Evolutionary conservation across 257 asterid species (phyloP), one percentile per base, ranked within the genome.

Genomic region (Nicotiana attenuata): DNA sequence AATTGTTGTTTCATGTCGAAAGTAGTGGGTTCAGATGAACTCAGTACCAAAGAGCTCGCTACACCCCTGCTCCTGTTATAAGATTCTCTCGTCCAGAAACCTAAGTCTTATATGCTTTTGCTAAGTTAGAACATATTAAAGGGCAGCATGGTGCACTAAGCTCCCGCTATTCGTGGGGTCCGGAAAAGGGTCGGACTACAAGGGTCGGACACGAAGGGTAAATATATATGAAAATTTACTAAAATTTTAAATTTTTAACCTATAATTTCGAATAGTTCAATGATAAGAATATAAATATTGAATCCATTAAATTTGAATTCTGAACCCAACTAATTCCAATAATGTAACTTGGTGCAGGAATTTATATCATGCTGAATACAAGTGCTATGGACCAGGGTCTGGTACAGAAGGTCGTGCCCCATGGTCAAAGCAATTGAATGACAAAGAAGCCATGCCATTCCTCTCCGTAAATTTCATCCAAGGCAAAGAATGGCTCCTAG

Each of bases 401-500:
- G 76, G 65, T 52, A 78, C 88, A 7, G 50, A 80, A n/a, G 84
- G 85, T 17, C 89, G 98, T 0, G 93, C 92, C 3, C 76, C 84
- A 31, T 94, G 97, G 97, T 87, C 97, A 14, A 94, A 90, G 81
- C 98, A 88, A 64, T 86, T 93, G 33, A 83, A 65, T 57, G 91
- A 92, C n/a, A 82, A 87, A 78, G 97, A 93, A 84, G 94, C 91
- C 16, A 81, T 84, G 0, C 83, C 88, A 2, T 93, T 89, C 24
- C 76, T 88, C 80, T 82, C 95, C 13, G 61, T 90, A 35, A 88
- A 92, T 79, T 94, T 85, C 88, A 90, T 94, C 89, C 66, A 88
- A 47, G 98, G 97, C 78, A 89, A 83, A 77, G 91, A 91, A 57
- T 94, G 98, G 97, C 88, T 93, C 13, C 97, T 92, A 6, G 92